Conservation (phyloP, 2,329 filamentous ascomycete species). For the Fusarium pseudonygamai region DNA sequence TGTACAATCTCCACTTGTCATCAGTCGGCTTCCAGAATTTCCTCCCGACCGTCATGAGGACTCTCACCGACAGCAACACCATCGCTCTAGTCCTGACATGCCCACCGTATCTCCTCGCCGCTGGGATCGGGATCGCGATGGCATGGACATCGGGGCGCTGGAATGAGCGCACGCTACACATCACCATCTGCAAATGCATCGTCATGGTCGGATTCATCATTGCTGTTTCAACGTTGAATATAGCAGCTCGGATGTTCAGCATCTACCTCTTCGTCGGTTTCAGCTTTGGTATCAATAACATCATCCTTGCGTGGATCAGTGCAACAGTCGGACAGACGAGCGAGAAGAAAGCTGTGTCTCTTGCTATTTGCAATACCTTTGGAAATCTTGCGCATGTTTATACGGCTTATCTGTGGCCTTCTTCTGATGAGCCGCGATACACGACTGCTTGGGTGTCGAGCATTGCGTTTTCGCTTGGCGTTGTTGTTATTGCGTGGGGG, state of each 20-base stretch:
- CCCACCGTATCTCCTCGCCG: conserved; percentile 60
- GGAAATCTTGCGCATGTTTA: conserved; percentile 27
- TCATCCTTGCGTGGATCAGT: conserved; percentile 55
- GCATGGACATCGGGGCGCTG: conserved; percentile 52
- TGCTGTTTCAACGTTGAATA: conserved; percentile 39
- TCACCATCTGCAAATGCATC: conserved; percentile 46
- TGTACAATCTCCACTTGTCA: conserved; percentile 40
- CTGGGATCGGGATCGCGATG: conserved; percentile 19
- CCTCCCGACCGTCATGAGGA: conserved; percentile 52
- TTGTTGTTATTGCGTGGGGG: conserved; percentile 16
- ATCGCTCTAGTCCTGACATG: conserved; percentile 60
- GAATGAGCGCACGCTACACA: conserved; percentile 47
- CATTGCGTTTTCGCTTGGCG: conserved; percentile 21
- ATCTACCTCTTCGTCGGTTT: conserved; percentile 52
- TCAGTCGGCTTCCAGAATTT: conserved; percentile 45
- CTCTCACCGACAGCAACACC: conserved; percentile 56
- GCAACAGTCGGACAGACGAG: conserved; percentile 53
- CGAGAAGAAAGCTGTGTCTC: conserved; percentile 53
- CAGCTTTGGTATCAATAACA: conserved; percentile 53
- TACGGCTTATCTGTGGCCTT: conserved; percentile 27
- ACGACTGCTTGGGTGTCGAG: conserved; percentile 10
- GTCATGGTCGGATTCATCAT: conserved; percentile 46
- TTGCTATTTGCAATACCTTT: conserved; percentile 31
- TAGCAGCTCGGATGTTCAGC: conserved; percentile 34
- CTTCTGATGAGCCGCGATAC: conserved; percentile 8